Evolutionary conservation across 2,329 filamentous ascomycete species (phyloP).

Genomic region (Aspergillus sp.): DNA sequence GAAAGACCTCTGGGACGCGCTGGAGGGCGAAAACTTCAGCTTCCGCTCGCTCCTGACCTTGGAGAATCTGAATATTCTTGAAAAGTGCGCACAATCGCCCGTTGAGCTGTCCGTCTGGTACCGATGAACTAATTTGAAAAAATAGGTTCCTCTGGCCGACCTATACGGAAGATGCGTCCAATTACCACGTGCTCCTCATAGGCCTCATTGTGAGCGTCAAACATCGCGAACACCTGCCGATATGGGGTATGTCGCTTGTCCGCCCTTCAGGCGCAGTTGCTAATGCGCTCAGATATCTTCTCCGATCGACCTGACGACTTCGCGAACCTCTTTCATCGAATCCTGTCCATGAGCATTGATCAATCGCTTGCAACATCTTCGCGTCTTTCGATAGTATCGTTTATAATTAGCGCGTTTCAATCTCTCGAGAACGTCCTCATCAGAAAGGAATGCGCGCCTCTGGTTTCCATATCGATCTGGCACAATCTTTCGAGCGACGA

Average conservation of each 20-base stretch:
- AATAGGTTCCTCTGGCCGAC: slow-evolving; percentile 88
- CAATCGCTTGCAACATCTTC: slow-evolving; percentile 63
- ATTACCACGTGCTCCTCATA: slow-evolving; percentile 86
- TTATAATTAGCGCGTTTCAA: slow-evolving; percentile 89
- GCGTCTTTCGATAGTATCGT: slow-evolving; percentile 79
- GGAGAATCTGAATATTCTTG: slow-evolving; percentile 86
- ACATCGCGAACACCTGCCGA: slow-evolving; percentile 78
- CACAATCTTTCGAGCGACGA: slow-evolving; percentile 82
- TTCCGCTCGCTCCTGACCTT: slow-evolving; percentile 76
- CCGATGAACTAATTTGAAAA: slow-evolving; percentile 19
- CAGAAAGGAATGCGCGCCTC: slow-evolving; percentile 90
- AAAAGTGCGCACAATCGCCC: slow-evolving; percentile 58
- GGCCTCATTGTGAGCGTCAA: slow-evolving; percentile 85
- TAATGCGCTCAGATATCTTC: slow-evolving; percentile 62
- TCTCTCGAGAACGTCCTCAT: slow-evolving; percentile 86
- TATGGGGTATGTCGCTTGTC: slow-evolving; percentile 68
- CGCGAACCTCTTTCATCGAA: slow-evolving; percentile 81
- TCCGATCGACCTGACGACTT: slow-evolving; percentile 76
- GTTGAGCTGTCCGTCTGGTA: background rate
- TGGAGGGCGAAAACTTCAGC: slow-evolving; percentile 78
- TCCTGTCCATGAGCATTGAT: slow-evolving; percentile 83
- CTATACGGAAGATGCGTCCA: slow-evolving; percentile 83
- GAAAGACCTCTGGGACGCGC: slow-evolving; percentile 80
- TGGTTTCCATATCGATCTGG: slow-evolving; percentile 95
- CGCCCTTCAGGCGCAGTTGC: background rate